These are phyloP conservation scores for Nakazawaea pomicola DNA, from an alignment of 805 yeast species.

Conservation along the genomic window DNA sequence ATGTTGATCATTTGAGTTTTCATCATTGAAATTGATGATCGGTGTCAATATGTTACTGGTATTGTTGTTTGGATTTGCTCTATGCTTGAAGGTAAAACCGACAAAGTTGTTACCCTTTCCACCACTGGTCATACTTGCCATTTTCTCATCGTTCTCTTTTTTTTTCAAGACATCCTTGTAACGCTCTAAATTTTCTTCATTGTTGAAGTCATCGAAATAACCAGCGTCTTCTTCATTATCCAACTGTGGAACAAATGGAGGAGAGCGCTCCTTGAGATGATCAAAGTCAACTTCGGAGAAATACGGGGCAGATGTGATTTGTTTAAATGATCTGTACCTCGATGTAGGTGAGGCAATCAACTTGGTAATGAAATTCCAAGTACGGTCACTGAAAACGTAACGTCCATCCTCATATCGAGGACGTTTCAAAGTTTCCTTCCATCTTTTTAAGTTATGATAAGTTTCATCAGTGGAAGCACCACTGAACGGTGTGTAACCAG, in stretches of 20 bases:
- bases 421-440: conserved; percentile 84
- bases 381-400: conserved; percentile 89
- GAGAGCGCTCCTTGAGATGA: conserved; percentile 59
- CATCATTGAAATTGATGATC: conserved; percentile 19
- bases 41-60: conserved; percentile 29
- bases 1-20: conserved; percentile 6
- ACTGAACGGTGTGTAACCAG: conserved; percentile 96
- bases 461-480: conserved; percentile 94
- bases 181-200: conserved; percentile 95
- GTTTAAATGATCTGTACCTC: conserved; percentile 74
- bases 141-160: conserved; percentile 74
- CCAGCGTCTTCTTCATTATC: conserved; percentile 99
- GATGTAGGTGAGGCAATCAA: conserved; percentile 75
- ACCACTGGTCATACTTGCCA: conserved; percentile 61
- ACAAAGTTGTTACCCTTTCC: conserved; percentile 70
- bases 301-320: conserved; percentile 74
- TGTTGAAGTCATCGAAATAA: conserved; percentile 94
- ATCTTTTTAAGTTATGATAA: conserved; percentile 84
- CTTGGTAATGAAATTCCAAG: conserved; percentile 83
- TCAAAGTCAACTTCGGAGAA: conserved; percentile 83
- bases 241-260: conserved; percentile 95
- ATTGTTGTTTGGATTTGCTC: conserved; percentile 50
- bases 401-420: conserved; percentile 92
- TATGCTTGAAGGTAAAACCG: conserved; percentile 95
- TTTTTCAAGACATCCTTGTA: conserved; percentile 96